These are phyloP conservation scores for Microsporum canis DNA, from an alignment of 2,329 filamentous ascomycete species.

Conservation along the genomic window DNA sequence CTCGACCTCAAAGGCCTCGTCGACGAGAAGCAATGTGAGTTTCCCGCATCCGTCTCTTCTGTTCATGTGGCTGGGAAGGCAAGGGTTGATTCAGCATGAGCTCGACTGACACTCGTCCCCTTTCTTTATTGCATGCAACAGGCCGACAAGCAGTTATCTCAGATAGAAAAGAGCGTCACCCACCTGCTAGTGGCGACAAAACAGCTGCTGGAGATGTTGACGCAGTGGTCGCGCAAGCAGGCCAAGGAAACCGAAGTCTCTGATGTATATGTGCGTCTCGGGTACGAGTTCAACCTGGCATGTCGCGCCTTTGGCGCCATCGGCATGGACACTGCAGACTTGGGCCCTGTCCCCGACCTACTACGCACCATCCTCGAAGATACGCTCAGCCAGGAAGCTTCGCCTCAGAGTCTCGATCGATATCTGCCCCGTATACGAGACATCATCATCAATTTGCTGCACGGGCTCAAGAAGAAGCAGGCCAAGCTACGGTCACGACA, in stretches of 20 bases:
- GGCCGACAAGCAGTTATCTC: constrained; percentile 69
- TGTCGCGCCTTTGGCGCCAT: constrained; percentile 95
- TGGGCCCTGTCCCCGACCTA: constrained; percentile 89
- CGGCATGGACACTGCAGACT: constrained; percentile 84
- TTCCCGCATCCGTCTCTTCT: background rate
- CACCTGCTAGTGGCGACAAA: constrained; percentile 96
- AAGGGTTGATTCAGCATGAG: background rate
- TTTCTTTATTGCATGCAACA: constrained; percentile 22
- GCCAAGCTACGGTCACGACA: constrained; percentile 61
- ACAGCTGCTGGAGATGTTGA: constrained; percentile 91
- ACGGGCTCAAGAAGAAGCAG: constrained; percentile 94
- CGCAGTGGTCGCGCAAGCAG: constrained; percentile 88
- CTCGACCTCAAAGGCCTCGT: constrained; percentile 53
- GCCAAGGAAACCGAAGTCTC: constrained; percentile 92
- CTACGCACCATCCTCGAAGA: constrained; percentile 85
- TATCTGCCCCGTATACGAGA: constrained; percentile 91
- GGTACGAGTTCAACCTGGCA: constrained; percentile 98
- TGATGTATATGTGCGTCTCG: constrained; percentile 91
- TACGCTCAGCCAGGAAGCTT: constrained; percentile 92
- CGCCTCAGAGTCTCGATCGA: constrained; percentile 80
- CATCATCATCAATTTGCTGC: constrained; percentile 95
- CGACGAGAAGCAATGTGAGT: constrained; percentile 45
- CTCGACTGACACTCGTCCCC: constrained; percentile 14
- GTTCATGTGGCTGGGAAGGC: background rate
- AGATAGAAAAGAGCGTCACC: constrained; percentile 98